Evolutionary conservation across 257 asterid species (phyloP), one percentile per base, ranked within the genome.

Genomic region (Haberlea rhodopensis): DNA sequence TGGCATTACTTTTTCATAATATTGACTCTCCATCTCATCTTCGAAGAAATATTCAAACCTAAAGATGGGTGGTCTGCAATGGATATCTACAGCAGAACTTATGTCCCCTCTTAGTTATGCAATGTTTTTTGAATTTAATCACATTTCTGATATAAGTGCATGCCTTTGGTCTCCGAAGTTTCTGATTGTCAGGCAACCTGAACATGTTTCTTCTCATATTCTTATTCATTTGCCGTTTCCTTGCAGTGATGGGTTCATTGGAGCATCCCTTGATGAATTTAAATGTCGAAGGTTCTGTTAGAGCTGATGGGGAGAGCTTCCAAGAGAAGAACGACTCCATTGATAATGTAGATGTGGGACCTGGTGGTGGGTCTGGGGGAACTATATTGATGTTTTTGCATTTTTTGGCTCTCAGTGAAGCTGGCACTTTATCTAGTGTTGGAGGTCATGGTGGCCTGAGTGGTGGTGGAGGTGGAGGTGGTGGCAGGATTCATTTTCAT

Each of bases 361-460:
- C 89, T 55, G 99, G 99, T 46, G 99, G 99, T 77, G 99, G 99
- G 68, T 94, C 99, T 69, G 99, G 99, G 63, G 99, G 99, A 71
- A 86, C 92, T 55, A 83, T 94, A 74, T 80, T 90, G 84, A 61
- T 90, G 69, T 94, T 88, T 77, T 69, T 90, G 83, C 88, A 72
- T 37, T 56, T 68, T 79, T 76, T 94, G 68, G 63, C 75, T 67
- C 83, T 94, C 65, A 76, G 79, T 52, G 81, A 62, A 24, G 70
- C 83, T 71, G 96, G 96, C 49, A 76, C 63, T 74, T 70, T 94
- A 67, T 86, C 99, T 66, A 88, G 90, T 79, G 79, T 66, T 72
- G 99, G 99, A 56, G 99, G 99, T 53, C 73, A 75, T 57, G 94
- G 96, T 73, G 83, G 90, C 77, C 74, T 72, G 63, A 53, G 70